Percentiles rank a stretch among this genome's conserved stretches.
Conservation (phyloP, 257 asterid genomes). For the Scutellaria galericulata region DNA sequence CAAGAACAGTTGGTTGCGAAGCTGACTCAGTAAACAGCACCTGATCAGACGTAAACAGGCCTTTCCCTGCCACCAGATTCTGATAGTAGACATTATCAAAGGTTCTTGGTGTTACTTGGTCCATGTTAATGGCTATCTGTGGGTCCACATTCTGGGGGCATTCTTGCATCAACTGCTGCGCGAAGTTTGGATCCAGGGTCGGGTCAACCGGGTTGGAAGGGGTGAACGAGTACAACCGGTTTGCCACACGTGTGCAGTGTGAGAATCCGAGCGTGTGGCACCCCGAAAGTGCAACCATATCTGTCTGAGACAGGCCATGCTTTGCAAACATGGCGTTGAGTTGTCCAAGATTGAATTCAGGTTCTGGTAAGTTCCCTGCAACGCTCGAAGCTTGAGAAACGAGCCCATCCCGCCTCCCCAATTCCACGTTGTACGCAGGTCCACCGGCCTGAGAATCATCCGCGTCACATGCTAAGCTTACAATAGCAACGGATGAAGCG, state of each 20-base stretch:
- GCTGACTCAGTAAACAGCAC: slow-evolving; percentile 58
- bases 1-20: slow-evolving; percentile 49
- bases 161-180: slow-evolving; percentile 55
- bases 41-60: slow-evolving; percentile 78
- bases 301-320: slow-evolving; percentile 54
- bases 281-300: slow-evolving; percentile 76
- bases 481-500: background rate
- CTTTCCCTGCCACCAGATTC: slow-evolving; percentile 66
- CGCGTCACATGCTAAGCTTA: background rate
- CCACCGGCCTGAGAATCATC: slow-evolving; percentile 65
- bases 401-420: slow-evolving; percentile 76
- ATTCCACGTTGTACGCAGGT: slow-evolving; percentile 58
- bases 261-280: slow-evolving; percentile 76
- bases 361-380: slow-evolving; percentile 62
- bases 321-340: slow-evolving; percentile 55
- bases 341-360: slow-evolving; percentile 45
- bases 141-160: slow-evolving; percentile 69
- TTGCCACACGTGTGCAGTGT: slow-evolving; percentile 71
- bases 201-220: slow-evolving; percentile 62
- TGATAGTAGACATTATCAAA: slow-evolving; percentile 68
- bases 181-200: slow-evolving; percentile 57
- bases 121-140: slow-evolving; percentile 52
- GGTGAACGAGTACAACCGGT: slow-evolving; percentile 61
- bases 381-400: slow-evolving; percentile 62
- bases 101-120: slow-evolving; percentile 57